Base-by-base conservation (phyloP, 352 stramenopile genomes). In the Elongisporangium anandrum region DNA sequence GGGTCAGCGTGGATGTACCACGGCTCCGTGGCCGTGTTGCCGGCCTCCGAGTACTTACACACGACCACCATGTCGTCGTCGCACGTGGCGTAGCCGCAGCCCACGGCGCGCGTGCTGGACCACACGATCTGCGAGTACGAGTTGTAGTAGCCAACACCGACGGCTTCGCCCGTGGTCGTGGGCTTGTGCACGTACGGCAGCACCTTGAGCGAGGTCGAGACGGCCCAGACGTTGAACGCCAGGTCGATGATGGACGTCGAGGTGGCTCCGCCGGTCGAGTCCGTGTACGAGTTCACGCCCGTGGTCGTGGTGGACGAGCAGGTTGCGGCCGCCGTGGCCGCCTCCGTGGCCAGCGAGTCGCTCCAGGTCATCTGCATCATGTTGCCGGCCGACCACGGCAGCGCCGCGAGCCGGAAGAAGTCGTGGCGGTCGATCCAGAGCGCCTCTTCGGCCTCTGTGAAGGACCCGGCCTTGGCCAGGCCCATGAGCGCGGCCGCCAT, bases 121-220 rank as follows among this genome's bases (percentile, higher is more conserved):
- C 82, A 92, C n/a, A 92, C 57, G 38, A 89, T 65, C 70, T 90
- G 82, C 57, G 82, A 92, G 61, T 92, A 92, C 47, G 80, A 75
- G 64, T 83, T 88, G 65, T 92, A 90, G 10, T 73, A 69, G 21
- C 79, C 79, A 2, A 70, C 66, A 57, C 82, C 82, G 19, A 92
- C 71, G 0, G 64, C 57, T 1, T 86, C 67, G n/a, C 74, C 78
- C 1, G 53, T 52, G 5, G 54, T 51, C 22, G 74, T 72, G 5
- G 82, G 82, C n/a, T 81, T 74, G 0, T 54, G 55, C 45, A 92
- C 20, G 24, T 61, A 81, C 60, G 62, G 57, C 20, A 89, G 73
- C 39, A 72, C 75, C 45, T 68, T 66, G 59, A 83, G 59, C 4
- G 72, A 82, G 9, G 74, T 79, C 29, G 65, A 54, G 9, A 90